A percentile compares a stretch with the other conserved stretches of the same genome.
Conservation (phyloP, 1,139 yeast species). For the Suhomyces bribrorum region DNA sequence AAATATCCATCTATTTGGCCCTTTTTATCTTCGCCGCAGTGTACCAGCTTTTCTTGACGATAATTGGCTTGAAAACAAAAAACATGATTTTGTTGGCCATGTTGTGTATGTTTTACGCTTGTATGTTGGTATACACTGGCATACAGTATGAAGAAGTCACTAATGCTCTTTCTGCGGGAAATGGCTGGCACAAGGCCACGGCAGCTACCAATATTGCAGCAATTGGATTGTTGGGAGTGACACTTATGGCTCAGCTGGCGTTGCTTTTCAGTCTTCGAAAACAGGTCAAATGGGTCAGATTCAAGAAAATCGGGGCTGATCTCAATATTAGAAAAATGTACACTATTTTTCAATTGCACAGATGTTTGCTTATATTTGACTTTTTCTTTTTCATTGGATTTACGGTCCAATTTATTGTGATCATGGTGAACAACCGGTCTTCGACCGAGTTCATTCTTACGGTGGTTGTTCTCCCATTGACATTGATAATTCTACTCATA, state of each 20-base stretch:
- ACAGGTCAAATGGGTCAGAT: constrained; percentile 52
- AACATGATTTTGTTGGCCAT: constrained; percentile 46
- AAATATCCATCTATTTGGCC: constrained; percentile 27
- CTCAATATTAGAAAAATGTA: constrained; percentile 41
- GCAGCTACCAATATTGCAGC: constrained; percentile 47
- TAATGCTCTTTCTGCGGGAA: constrained; percentile 23
- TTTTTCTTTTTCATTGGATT: constrained; percentile 56
- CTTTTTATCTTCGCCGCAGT: constrained; percentile 29
- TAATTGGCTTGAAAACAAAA: constrained; percentile 44
- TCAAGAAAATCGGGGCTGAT: constrained; percentile 55
- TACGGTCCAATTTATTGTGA: constrained; percentile 54
- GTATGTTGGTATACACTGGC: constrained; percentile 53
- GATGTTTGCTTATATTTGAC: constrained; percentile 46
- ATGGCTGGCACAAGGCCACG: constrained; percentile 31
- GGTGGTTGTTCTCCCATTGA: constrained; percentile 49
- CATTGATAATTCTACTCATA: constrained; percentile 39
- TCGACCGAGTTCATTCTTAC: constrained; percentile 54
- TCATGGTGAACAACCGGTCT: constrained; percentile 40
- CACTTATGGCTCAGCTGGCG: constrained; percentile 34
- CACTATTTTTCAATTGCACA: constrained; percentile 43
- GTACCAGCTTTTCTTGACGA: constrained; percentile 36
- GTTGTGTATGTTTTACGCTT: constrained; percentile 46
- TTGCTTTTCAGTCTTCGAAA: constrained; percentile 39
- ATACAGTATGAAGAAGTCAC: constrained; percentile 50
- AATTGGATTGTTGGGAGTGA: constrained; percentile 46